phyloP scores from a whole-genome alignment of 2,329 filamentous ascomycete species.

The Pseudogymnoascus sp. region DNA sequence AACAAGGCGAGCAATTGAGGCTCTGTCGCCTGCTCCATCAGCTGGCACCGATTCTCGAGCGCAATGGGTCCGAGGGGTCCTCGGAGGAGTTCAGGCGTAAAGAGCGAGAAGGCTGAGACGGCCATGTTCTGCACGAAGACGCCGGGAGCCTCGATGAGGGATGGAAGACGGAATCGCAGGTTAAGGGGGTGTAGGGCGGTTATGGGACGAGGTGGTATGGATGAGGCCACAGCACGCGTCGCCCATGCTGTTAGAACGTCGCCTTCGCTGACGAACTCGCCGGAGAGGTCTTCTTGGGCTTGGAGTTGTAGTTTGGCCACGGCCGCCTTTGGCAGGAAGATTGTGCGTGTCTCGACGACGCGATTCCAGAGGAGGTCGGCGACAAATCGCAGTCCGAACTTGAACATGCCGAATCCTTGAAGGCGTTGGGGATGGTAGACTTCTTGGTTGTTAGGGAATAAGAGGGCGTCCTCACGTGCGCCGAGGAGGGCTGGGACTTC shows the following conservation, averaged over 20 bases:
- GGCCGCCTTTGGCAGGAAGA: constrained; percentile 34
- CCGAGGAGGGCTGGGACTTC: constrained; percentile 35
- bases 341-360: constrained; percentile 29
- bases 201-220: constrained; percentile 27
- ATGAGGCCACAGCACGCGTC: constrained; percentile 24
- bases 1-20: constrained; percentile 33
- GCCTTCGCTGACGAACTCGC: constrained; percentile 38
- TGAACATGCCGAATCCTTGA: constrained; percentile 23
- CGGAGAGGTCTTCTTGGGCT: constrained; percentile 28
- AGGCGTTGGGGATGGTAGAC: constrained; percentile 25
- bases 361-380: constrained; percentile 30
- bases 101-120: constrained; percentile 24
- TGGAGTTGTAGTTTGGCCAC: constrained; percentile 28
- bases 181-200: constrained; percentile 37
- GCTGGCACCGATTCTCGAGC: constrained; percentile 27
- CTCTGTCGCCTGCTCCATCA: constrained; percentile 32
- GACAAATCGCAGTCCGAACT: constrained; percentile 32
- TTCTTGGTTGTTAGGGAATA: constrained; percentile 23
- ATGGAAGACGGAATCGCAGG: constrained; percentile 28
- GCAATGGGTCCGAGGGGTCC: constrained; percentile 27
- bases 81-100: constrained; percentile 22
- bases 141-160: constrained; percentile 25
- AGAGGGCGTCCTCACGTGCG: constrained; percentile 33
- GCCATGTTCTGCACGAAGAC: constrained; percentile 25
- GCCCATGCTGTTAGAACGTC: constrained; percentile 41